Percentiles rank a stretch among this genome's conserved stretches.
phyloP scores from a whole-genome alignment of 148 eudicot genomes.

The Rhododendron ferrugineum region DNA sequence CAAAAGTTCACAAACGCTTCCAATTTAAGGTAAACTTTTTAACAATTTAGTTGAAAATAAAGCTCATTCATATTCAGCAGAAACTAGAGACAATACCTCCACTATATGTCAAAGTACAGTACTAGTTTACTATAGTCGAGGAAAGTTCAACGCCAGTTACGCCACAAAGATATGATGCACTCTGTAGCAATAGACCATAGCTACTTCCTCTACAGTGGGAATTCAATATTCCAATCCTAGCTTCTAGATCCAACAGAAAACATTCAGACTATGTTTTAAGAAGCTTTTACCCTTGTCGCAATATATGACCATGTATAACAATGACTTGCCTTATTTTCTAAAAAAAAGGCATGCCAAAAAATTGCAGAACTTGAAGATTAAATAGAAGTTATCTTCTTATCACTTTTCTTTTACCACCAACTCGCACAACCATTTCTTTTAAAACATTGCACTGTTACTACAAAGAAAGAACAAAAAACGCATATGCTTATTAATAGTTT shows the following conservation, averaged over 20 bases:
- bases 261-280: neutral
- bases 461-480: neutral
- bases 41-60: neutral
- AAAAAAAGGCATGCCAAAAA: neutral
- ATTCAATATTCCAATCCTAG: neutral
- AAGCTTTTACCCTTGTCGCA: neutral
- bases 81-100: neutral
- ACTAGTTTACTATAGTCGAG: neutral
- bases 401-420: neutral
- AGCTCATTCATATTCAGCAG: neutral
- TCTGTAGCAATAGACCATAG: neutral
- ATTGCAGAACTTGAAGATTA: neutral
- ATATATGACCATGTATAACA: neutral
- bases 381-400: neutral
- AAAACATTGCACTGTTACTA: neutral
- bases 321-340: neutral
- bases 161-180: neutral
- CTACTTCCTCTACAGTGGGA: neutral
- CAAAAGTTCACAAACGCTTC: neutral
- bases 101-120: neutral
- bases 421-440: neutral
- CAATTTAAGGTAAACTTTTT: neutral
- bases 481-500: neutral
- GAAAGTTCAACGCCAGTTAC: neutral
- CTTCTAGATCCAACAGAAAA: neutral